phyloP scores from a whole-genome alignment of 345 rosid species.

The Viola odorata region DNA sequence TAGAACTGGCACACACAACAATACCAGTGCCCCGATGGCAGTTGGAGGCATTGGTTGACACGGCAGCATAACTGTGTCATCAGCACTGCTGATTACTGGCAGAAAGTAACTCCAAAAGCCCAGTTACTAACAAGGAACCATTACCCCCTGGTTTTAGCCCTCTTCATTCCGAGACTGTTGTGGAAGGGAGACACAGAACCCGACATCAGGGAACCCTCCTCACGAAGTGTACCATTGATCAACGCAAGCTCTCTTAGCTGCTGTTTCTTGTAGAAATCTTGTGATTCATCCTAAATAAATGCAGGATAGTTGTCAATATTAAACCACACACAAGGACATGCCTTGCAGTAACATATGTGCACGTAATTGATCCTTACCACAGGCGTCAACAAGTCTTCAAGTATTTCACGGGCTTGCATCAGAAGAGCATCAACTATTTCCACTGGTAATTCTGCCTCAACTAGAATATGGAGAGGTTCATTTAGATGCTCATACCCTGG shows the following conservation, averaged over 20 bases:
- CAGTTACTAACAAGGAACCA: conserved; percentile 9
- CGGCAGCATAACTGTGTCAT: conserved; percentile 22
- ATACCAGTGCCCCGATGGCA: neutral
- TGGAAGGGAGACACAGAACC: conserved; percentile 80
- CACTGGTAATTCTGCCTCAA: conserved; percentile 24
- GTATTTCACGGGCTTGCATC: conserved; percentile 25
- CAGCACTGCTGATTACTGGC: conserved; percentile 24
- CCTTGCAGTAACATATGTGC: neutral
- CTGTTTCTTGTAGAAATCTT: conserved; percentile 85
- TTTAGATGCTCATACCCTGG: conserved; percentile 27
- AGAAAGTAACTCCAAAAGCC: conserved; percentile 28
- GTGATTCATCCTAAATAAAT: conserved; percentile 67
- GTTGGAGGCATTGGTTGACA: conserved; percentile 22
- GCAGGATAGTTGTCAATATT: neutral
- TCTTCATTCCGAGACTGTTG: conserved; percentile 79
- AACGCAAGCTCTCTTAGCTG: conserved; percentile 85
- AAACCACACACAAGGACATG: neutral
- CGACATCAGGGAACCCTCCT: conserved; percentile 85
- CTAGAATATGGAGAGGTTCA: conserved; percentile 24
- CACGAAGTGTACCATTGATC: conserved; percentile 75
- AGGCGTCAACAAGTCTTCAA: conserved; percentile 24
- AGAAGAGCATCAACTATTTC: conserved; percentile 14
- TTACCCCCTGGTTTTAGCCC: conserved; percentile 82
- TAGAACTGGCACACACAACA: no score
- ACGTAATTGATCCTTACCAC: conserved; percentile 25